Percentiles rank a stretch among this genome's conserved stretches.
These are phyloP conservation scores for Oemleria cerasiformis DNA, from an alignment of 306 rosid species.

Conservation along the genomic window DNA sequence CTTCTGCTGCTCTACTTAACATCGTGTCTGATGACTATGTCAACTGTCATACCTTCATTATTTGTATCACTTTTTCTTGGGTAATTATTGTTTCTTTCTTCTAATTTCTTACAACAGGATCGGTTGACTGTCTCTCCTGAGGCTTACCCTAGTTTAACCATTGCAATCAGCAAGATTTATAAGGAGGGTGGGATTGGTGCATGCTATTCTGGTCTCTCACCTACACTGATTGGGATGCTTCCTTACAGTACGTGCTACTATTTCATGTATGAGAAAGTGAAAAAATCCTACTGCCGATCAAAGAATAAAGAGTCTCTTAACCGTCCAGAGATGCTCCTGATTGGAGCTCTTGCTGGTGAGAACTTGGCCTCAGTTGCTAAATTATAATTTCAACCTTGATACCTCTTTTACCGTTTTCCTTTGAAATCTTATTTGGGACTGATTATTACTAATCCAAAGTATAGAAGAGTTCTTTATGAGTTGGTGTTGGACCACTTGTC, in stretches of 20 bases:
- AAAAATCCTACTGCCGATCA: conserved; percentile 66
- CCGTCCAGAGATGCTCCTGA: conserved; percentile 80
- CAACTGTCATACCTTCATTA: background rate
- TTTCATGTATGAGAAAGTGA: conserved; percentile 90
- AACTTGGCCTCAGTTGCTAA: conserved; percentile 10
- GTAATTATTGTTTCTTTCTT: conserved; percentile 21
- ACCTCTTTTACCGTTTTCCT: background rate
- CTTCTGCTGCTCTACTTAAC: background rate
- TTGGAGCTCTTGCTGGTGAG: conserved; percentile 93
- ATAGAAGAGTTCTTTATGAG: background rate
- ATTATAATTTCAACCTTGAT: background rate
- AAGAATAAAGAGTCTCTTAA: conserved; percentile 66
- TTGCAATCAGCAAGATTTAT: conserved; percentile 75
- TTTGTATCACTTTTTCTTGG: background rate
- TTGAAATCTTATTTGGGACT: background rate
- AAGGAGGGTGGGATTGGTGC: conserved; percentile 86
- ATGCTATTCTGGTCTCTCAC: conserved; percentile 85
- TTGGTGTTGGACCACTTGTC: too few relatives aligned
- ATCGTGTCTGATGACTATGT: background rate
- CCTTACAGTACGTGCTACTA: conserved; percentile 96
- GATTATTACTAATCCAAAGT: conserved; percentile 1
- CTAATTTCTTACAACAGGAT: conserved; percentile 54
- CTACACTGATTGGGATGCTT: conserved; percentile 92
- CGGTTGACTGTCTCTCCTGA: conserved; percentile 89
- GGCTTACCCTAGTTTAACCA: conserved; percentile 65